These are phyloP conservation scores for Cyberlindnera mrakii DNA, from an alignment of 805 yeast genomes.

Conservation along the genomic window DNA sequence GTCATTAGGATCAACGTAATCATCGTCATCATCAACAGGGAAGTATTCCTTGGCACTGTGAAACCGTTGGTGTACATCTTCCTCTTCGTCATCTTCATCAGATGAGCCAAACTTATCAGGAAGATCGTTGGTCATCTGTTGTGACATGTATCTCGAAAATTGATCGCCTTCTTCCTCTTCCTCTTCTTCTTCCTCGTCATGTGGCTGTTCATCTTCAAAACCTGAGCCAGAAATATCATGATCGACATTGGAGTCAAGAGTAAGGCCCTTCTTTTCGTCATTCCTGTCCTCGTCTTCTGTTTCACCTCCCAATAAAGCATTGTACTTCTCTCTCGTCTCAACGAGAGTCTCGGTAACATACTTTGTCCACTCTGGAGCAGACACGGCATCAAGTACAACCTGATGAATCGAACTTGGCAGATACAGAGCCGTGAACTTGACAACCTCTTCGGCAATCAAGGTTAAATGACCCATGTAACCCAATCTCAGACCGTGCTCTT, in stretches of 20 bases:
- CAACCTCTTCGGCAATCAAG: slow-evolving; percentile 90
- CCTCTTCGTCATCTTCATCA: slow-evolving; percentile 35
- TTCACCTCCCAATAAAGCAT: slow-evolving; percentile 84
- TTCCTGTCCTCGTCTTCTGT: slow-evolving; percentile 30
- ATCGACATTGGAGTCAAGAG: slow-evolving; percentile 31
- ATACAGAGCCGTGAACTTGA: slow-evolving; percentile 54
- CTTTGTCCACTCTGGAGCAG: slow-evolving; percentile 58
- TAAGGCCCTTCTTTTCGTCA: slow-evolving; percentile 26
- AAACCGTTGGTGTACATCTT: slow-evolving; percentile 16
- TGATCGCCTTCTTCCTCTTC: slow-evolving; percentile 22
- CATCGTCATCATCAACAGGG: slow-evolving; percentile 46
- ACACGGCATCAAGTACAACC: slow-evolving; percentile 30
- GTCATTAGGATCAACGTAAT: slow-evolving; percentile 74
- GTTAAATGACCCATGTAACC: slow-evolving; percentile 98
- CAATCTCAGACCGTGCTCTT: slow-evolving; percentile 54
- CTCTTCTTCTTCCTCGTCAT: slow-evolving; percentile 17
- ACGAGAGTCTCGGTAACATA: slow-evolving; percentile 80
- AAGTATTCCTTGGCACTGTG: slow-evolving; percentile 9
- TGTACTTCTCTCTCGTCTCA: slow-evolving; percentile 89
- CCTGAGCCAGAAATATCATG: slow-evolving; percentile 27
- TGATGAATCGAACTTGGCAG: slow-evolving; percentile 26
- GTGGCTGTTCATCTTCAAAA: slow-evolving; percentile 15
- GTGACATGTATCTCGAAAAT: slow-evolving; percentile 56
- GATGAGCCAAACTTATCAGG: slow-evolving; percentile 57
- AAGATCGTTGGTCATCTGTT: slow-evolving; percentile 54